phyloP scores from a whole-genome alignment of 177 flowering plant species.

The Vitis hybrid region DNA sequence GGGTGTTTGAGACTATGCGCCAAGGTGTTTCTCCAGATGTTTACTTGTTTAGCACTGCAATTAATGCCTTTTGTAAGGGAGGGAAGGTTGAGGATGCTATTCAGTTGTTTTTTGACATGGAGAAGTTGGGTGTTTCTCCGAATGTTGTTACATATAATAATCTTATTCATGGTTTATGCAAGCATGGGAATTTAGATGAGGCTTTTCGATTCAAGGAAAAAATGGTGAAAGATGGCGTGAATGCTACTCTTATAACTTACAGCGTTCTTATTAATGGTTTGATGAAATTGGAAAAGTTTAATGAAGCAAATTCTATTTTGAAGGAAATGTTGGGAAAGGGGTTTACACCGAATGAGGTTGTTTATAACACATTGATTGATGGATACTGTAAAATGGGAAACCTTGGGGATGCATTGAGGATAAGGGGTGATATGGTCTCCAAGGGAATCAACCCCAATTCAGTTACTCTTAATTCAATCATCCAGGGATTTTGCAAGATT shows the following conservation, averaged over 20 bases:
- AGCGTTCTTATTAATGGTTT: constrained; percentile 37
- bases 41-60: constrained; percentile 30
- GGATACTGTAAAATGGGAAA: constrained; percentile 11
- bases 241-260: constrained; percentile 33
- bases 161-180: constrained; percentile 40
- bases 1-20: constrained; percentile 27
- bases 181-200: constrained; percentile 22
- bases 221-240: constrained; percentile 32
- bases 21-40: constrained; percentile 30
- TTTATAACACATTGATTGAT: constrained; percentile 11
- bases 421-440: constrained; percentile 32
- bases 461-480: constrained; percentile 33
- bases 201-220: constrained; percentile 32
- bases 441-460: constrained; percentile 31
- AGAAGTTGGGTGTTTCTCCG: constrained; percentile 27
- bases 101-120: constrained; percentile 35
- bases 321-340: constrained; percentile 35
- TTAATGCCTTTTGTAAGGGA: not conserved
- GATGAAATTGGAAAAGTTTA: constrained; percentile 25
- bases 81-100: constrained; percentile 12
- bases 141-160: constrained; percentile 41
- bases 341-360: constrained; percentile 30
- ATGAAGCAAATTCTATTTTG: constrained; percentile 33
- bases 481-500: constrained; percentile 35
- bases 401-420: constrained; percentile 19